A percentile compares a stretch with the other conserved stretches of the same genome.
These are phyloP conservation scores for Austroboletus novae-zelandiae DNA, from an alignment of 1,284 basidiomycete species.

Conservation along the genomic window DNA sequence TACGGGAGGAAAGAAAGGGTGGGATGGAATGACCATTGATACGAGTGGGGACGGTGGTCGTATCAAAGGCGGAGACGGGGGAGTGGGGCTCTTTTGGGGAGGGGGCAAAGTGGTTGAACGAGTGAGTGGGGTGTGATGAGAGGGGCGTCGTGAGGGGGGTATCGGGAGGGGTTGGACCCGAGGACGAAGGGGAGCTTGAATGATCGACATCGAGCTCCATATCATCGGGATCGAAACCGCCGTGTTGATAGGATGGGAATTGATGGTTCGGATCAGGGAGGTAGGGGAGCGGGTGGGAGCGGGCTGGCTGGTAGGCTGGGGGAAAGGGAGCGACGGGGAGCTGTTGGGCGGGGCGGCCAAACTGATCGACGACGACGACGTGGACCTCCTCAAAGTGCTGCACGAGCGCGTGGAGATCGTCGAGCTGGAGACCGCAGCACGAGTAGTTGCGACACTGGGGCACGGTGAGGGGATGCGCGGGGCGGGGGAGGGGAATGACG, in stretches of 20 bases:
- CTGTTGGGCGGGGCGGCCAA: constrained; percentile 40
- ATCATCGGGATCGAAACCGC: constrained; percentile 67
- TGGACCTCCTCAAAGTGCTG: constrained; percentile 87
- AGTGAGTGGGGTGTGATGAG: constrained; percentile 42
- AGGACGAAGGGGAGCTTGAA: constrained; percentile 46
- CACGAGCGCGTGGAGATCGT: constrained; percentile 80
- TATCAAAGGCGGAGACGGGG: constrained; percentile 49
- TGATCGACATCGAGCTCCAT: constrained; percentile 74
- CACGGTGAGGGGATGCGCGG: neutral
- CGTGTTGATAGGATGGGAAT: constrained; percentile 25
- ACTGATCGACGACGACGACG: constrained; percentile 70
- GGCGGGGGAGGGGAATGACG: constrained; percentile 24
- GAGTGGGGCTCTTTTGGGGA: constrained; percentile 28
- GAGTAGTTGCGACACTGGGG: constrained; percentile 75
- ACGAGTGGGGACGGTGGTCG: constrained; percentile 44
- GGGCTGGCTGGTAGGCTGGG: constrained; percentile 34
- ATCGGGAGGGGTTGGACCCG: constrained; percentile 46
- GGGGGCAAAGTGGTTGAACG: constrained; percentile 45
- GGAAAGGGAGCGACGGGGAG: constrained; percentile 46
- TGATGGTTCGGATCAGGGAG: constrained; percentile 17
- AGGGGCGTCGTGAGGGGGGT: constrained; percentile 50
- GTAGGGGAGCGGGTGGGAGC: constrained; percentile 14
- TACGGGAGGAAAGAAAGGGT: constrained; percentile 28
- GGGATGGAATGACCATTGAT: constrained; percentile 28
- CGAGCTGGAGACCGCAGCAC: constrained; percentile 77